These are phyloP conservation scores for Fusarium sp. DNA, from an alignment of 2,329 filamentous ascomycete genomes.

Conservation along the genomic window DNA sequence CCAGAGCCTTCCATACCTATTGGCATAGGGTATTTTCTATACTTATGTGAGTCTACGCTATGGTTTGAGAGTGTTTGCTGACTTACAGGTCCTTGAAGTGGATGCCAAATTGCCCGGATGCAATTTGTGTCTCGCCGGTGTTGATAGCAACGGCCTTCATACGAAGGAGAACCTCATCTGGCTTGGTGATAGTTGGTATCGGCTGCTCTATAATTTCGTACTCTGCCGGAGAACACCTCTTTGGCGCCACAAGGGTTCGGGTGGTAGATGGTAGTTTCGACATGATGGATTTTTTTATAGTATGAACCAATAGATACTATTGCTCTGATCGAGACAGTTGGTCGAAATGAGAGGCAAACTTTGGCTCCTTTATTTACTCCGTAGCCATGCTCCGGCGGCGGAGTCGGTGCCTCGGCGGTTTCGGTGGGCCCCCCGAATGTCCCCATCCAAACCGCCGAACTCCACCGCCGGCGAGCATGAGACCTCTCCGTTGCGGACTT, in stretches of 20 bases:
- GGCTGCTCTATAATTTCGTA: constrained; percentile 60
- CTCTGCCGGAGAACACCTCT: constrained; percentile 54
- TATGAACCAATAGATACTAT: neutral
- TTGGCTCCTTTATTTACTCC: constrained; percentile 30
- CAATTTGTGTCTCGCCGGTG: constrained; percentile 54
- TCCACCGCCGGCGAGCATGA: constrained; percentile 32
- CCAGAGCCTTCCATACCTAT: constrained; percentile 53
- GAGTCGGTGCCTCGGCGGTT: constrained; percentile 40
- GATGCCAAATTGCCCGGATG: constrained; percentile 45
- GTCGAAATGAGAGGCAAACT: neutral
- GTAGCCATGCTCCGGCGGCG: constrained; percentile 11
- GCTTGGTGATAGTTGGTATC: constrained; percentile 58
- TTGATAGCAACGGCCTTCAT: constrained; percentile 55
- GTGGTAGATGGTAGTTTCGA: constrained; percentile 55
- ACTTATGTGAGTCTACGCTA: neutral
- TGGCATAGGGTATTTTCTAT: constrained; percentile 38
- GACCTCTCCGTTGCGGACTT: constrained; percentile 3
- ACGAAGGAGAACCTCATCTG: constrained; percentile 60
- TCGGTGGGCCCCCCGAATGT: no score
- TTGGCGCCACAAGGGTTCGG: constrained; percentile 59
- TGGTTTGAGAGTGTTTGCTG: neutral
- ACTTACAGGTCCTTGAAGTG: constrained; percentile 50
- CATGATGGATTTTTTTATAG: constrained; percentile 38
- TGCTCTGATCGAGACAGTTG: neutral
- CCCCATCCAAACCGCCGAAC: constrained; percentile 49